Evolutionary conservation across 306 rosid genomes (phyloP).

Genomic region (Malus sieversii): DNA sequence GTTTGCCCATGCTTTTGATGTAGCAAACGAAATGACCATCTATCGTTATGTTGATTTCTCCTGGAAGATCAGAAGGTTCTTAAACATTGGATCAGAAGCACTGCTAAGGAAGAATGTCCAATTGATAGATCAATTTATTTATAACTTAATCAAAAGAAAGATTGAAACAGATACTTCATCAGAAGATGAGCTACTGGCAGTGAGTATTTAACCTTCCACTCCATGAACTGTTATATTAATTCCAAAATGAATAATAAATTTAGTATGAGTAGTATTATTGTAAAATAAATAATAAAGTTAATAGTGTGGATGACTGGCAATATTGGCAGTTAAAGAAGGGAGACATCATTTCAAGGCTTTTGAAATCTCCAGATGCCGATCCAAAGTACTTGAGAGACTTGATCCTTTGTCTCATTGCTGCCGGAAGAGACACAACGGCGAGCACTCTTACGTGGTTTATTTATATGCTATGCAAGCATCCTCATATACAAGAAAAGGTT

Average conservation of each 20-base stretch:
- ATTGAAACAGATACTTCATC: background rate
- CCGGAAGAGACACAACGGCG: slow-evolving; percentile 33
- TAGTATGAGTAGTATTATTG: no score
- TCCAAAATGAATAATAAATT: background rate
- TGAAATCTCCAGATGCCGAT: slow-evolving; percentile 31
- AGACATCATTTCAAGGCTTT: slow-evolving; percentile 46
- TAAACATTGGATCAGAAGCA: slow-evolving; percentile 21
- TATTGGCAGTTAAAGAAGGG: slow-evolving; percentile 19
- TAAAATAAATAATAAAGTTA: no score
- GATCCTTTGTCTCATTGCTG: slow-evolving; percentile 11
- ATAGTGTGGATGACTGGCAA: background rate
- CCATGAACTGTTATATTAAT: background rate
- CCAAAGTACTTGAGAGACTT: slow-evolving; percentile 40
- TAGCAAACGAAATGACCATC: background rate
- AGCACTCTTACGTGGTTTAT: slow-evolving; percentile 44
- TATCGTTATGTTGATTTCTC: background rate
- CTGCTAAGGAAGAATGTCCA: background rate
- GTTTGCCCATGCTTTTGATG: slow-evolving; percentile 16
- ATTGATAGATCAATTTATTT: background rate
- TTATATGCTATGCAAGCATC: slow-evolving; percentile 45
- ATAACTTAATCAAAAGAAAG: slow-evolving; percentile 7
- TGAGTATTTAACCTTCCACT: background rate
- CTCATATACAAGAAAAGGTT: slow-evolving; percentile 41
- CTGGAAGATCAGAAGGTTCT: slow-evolving; percentile 13
- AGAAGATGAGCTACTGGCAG: background rate